A percentile compares a stretch with the other conserved stretches of the same genome.
Evolutionary conservation across 768 basidiomycete species (phyloP).

Genomic region (Pleurotus tuber-regium): DNA sequence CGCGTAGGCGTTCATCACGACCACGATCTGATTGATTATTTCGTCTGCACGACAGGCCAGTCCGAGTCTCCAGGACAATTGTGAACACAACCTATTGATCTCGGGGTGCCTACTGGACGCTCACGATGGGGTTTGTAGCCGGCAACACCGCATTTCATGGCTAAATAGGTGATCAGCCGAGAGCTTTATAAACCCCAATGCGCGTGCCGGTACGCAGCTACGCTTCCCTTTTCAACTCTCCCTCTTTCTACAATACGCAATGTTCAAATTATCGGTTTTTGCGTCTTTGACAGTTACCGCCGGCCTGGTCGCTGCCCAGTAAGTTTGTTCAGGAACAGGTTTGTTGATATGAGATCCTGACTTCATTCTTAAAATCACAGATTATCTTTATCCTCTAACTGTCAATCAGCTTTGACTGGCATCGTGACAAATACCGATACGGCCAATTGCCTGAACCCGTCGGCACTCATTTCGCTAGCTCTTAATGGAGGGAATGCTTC

Average conservation of each 20-base stretch:
- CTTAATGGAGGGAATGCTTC: constrained; percentile 31
- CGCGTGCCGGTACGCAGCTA: background rate
- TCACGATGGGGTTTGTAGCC: constrained; percentile 4
- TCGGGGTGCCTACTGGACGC: no score
- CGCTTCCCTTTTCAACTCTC: constrained; percentile 9
- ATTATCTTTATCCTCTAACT: constrained; percentile 44
- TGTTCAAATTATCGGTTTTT: constrained; percentile 21
- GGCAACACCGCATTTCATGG: constrained; percentile 14
- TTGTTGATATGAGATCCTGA: background rate
- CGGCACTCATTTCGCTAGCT: constrained; percentile 40
- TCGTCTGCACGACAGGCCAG: no score
- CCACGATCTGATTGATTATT: no score
- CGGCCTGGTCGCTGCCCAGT: constrained; percentile 43
- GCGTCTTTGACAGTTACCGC: constrained; percentile 27
- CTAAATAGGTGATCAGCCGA: constrained; percentile 12
- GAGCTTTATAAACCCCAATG: constrained; percentile 12
- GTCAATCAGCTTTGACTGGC: constrained; percentile 42
- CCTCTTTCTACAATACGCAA: constrained; percentile 15
- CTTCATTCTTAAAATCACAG: constrained; percentile 2
- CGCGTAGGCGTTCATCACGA: no score
- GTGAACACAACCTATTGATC: no score
- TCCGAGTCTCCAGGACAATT: no score
- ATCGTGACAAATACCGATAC: constrained; percentile 45
- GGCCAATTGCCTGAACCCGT: constrained; percentile 46
- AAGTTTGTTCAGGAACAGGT: constrained; percentile 18